phyloP scores from a whole-genome alignment of 768 basidiomycete species.

The Fibroporia radiculosa region DNA sequence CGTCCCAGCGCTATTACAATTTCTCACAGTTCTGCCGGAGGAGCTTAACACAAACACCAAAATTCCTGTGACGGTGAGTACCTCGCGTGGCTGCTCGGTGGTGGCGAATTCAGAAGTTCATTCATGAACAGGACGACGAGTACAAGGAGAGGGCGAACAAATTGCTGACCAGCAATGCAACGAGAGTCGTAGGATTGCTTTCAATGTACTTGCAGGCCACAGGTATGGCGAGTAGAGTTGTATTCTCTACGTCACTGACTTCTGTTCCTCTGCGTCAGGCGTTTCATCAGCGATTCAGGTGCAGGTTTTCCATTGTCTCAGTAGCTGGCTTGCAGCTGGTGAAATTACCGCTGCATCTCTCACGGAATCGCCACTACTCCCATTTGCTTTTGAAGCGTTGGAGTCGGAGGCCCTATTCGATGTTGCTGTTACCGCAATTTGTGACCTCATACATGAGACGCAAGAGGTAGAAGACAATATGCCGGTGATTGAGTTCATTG shows the following conservation, averaged over 20 bases:
- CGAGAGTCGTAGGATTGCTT: slow-evolving; percentile 69
- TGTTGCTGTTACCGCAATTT: slow-evolving; percentile 82
- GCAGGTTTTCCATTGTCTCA: slow-evolving; percentile 78
- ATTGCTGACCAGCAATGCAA: slow-evolving; percentile 62
- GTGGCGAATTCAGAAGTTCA: not conserved
- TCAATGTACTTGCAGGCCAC: slow-evolving; percentile 83
- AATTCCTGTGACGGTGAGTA: slow-evolving; percentile 81
- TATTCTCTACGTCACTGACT: slow-evolving; percentile 1
- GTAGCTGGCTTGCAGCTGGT: slow-evolving; percentile 83
- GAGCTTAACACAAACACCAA: slow-evolving; percentile 77
- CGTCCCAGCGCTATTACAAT: slow-evolving; percentile 81
- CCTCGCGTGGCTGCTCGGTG: not conserved
- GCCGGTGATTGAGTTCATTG: slow-evolving; percentile 77
- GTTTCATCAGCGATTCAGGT: slow-evolving; percentile 71
- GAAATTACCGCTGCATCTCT: slow-evolving; percentile 64
- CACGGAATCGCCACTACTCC: slow-evolving; percentile 71
- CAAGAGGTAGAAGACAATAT: slow-evolving; percentile 96
- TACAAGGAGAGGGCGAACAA: slow-evolving; percentile 51
- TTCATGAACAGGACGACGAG: slow-evolving; percentile 57
- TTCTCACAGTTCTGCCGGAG: slow-evolving; percentile 86
- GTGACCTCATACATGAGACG: slow-evolving; percentile 95
- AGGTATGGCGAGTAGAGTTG: slow-evolving; percentile 42
- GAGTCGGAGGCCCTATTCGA: slow-evolving; percentile 87
- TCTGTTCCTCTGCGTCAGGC: slow-evolving; percentile 39
- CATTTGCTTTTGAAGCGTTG: slow-evolving; percentile 78